Percentiles rank a stretch among this genome's conserved stretches.
phyloP scores from a whole-genome alignment of 495 filamentous ascomycete species.

The Aspergillus sclerotioniger region DNA sequence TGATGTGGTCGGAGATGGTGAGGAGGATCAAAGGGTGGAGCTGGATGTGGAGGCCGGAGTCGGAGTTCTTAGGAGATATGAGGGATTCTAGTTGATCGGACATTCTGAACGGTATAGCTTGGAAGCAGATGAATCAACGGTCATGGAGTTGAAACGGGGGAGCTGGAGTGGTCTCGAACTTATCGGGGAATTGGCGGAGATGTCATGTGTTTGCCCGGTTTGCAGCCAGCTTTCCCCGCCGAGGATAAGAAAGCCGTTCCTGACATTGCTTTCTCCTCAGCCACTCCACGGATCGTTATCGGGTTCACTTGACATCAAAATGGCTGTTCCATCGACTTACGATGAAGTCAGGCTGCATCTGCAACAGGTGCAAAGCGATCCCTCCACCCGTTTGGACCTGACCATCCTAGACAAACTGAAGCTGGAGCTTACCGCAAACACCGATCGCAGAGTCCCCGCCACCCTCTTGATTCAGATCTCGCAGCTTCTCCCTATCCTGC shows the following conservation, averaged over 20 bases:
- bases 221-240: slow-evolving; percentile 1
- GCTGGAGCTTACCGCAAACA: slow-evolving; percentile 39
- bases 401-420: slow-evolving; percentile 41
- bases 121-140: neutral
- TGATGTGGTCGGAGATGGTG: slow-evolving; percentile 95
- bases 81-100: slow-evolving; percentile 47
- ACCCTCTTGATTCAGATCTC: slow-evolving; percentile 47
- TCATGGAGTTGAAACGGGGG: neutral
- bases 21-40: slow-evolving; percentile 94
- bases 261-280: neutral
- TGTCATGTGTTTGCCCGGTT: slow-evolving; percentile 3
- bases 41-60: slow-evolving; percentile 75
- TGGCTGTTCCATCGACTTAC: slow-evolving; percentile 42
- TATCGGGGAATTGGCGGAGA: neutral
- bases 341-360: slow-evolving; percentile 38
- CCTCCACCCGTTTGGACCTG: slow-evolving; percentile 35
- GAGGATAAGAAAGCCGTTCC: neutral
- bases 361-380: slow-evolving; percentile 34
- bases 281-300: neutral
- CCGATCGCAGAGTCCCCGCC: slow-evolving; percentile 35
- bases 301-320: slow-evolving; percentile 14
- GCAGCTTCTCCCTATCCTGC: slow-evolving; percentile 44
- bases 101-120: slow-evolving; percentile 13
- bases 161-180: slow-evolving; percentile 9
- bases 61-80: slow-evolving; percentile 65